phyloP scores from a whole-genome alignment of 73 alveolate genomes.

The Paramecium tetraurelia region DNA sequence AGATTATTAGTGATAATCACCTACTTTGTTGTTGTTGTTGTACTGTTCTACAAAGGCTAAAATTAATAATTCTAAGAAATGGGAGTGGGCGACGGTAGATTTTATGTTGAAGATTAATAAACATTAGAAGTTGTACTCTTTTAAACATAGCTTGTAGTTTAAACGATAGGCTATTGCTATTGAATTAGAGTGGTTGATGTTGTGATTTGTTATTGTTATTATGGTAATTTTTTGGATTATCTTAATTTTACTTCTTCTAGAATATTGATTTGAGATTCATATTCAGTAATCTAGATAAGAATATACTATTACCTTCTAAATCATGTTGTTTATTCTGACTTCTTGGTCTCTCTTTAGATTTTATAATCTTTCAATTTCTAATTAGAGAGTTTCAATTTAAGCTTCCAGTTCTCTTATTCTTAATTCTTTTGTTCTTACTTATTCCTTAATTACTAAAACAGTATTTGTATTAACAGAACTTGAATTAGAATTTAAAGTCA shows the following conservation, averaged over 20 bases:
- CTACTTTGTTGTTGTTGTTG: background rate
- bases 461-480: background rate
- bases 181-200: background rate
- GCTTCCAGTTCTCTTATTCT: slow-evolving; percentile 39
- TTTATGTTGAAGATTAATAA: background rate
- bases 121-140: background rate
- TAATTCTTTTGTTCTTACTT: background rate
- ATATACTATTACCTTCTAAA: background rate
- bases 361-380: slow-evolving; percentile 24
- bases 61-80: background rate
- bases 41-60: background rate
- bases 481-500: background rate
- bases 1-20: background rate
- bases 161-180: background rate
- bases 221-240: background rate
- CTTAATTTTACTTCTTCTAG: background rate
- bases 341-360: slow-evolving; percentile 34
- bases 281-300: slow-evolving; percentile 6
- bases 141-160: background rate
- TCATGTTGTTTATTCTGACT: background rate
- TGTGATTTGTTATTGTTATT: background rate
- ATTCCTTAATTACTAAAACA: background rate
- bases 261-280: slow-evolving; percentile 46
- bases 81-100: background rate
- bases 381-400: background rate